Evolutionary conservation across 495 filamentous ascomycete species (phyloP).

Genomic region (Cercophora newfieldiana): DNA sequence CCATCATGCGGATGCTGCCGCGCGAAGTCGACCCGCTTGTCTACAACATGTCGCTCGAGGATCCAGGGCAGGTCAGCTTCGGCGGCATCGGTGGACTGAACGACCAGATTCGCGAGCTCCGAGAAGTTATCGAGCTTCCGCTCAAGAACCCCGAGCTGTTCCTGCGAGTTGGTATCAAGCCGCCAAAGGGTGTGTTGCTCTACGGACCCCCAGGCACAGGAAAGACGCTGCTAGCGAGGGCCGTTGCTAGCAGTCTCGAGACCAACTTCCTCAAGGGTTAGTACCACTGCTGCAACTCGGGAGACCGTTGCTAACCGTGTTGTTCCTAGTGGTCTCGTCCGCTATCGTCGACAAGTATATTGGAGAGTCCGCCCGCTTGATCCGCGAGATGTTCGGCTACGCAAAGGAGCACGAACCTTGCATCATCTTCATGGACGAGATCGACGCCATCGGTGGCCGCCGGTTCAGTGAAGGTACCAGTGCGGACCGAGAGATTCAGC

Average conservation of each 20-base stretch:
- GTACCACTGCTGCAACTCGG: constrained; percentile 6
- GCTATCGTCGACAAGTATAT: constrained; percentile 99
- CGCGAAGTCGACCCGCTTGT: constrained; percentile 98
- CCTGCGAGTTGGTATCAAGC: constrained; percentile 95
- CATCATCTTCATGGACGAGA: constrained; percentile 99
- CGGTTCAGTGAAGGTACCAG: constrained; percentile 98
- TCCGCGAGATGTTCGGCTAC: constrained; percentile 99
- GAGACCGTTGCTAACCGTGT: neutral
- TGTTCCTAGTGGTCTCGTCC: constrained; percentile 83
- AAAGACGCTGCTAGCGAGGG: constrained; percentile 92
- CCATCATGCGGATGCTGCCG: constrained; percentile 99
- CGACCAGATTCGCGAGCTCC: constrained; percentile 95
- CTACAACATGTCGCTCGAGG: constrained; percentile 99
- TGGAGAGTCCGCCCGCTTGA: constrained; percentile 94
- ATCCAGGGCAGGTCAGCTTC: constrained; percentile 97
- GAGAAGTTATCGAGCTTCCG: constrained; percentile 97
- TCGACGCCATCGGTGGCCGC: constrained; percentile 97
- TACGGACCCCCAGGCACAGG: constrained; percentile 98
- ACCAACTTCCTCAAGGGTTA: constrained; percentile 98
- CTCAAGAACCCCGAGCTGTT: constrained; percentile 99
- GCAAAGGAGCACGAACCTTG: constrained; percentile 99
- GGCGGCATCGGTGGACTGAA: constrained; percentile 98
- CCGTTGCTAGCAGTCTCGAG: constrained; percentile 94
- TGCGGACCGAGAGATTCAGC: constrained; percentile 97
- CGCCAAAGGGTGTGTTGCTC: constrained; percentile 94